phyloP scores from a whole-genome alignment of 148 eudicot genomes.

The Spergularia bocconei region DNA sequence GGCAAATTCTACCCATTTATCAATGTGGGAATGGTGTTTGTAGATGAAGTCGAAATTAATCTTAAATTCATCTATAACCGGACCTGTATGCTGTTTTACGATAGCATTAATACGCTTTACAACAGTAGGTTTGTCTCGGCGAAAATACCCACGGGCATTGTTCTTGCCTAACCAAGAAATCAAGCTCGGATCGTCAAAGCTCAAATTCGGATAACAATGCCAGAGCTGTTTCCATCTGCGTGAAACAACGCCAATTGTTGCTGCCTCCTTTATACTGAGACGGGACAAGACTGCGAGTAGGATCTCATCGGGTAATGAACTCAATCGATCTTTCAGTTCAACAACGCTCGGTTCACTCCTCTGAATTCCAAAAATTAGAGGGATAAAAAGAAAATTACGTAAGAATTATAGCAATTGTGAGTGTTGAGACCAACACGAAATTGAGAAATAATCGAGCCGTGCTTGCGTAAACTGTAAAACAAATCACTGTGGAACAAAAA shows the following conservation, averaged over 20 bases:
- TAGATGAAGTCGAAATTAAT: neutral
- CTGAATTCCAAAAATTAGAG: no score
- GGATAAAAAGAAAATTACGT: no score
- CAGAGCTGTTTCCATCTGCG: neutral
- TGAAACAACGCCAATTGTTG: slow-evolving; percentile 9
- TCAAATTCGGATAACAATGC: neutral
- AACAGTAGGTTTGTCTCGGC: neutral
- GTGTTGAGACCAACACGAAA: no score
- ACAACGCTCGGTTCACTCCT: no score
- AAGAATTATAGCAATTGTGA: no score
- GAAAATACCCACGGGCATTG: no score
- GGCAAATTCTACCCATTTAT: neutral
- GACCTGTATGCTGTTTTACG: slow-evolving; percentile 4
- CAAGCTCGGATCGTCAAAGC: neutral
- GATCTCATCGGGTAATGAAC: neutral
- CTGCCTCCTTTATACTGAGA: slow-evolving; percentile 7
- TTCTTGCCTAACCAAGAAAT: no score
- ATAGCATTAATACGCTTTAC: neutral
- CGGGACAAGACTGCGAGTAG: neutral
- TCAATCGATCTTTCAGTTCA: slow-evolving; percentile 4
- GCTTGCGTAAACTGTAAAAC: no score
- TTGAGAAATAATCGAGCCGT: no score
- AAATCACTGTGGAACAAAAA: no score
- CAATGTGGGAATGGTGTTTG: neutral
- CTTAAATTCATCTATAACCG: slow-evolving; percentile 7